Conservation (phyloP, 352 stramenopile genomes). For the Discostella stelligera region DNA sequence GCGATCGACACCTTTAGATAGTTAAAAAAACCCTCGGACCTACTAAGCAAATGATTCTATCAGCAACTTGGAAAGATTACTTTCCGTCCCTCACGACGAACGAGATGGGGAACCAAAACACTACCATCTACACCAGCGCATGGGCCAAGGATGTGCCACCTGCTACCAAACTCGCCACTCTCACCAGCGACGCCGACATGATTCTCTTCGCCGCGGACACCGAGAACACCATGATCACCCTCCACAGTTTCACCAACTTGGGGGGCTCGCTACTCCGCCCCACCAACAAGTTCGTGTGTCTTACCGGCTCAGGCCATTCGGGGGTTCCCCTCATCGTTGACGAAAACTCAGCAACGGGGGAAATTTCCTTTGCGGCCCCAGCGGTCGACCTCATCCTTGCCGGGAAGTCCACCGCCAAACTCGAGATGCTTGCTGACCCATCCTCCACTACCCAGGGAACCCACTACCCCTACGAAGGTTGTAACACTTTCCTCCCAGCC, state of each 20-base stretch:
- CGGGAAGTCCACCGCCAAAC: no score
- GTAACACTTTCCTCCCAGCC: no score
- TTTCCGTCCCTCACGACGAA: no score
- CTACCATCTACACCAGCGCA: not conserved
- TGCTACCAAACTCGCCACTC: not conserved
- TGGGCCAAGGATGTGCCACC: not conserved
- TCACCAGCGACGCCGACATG: not conserved
- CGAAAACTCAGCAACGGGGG: not conserved
- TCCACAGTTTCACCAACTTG: conserved; percentile 1
- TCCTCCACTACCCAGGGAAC: no score
- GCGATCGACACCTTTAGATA: no score
- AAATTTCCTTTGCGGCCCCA: no score
- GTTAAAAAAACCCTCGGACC: no score
- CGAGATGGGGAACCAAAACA: not conserved
- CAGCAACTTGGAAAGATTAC: no score
- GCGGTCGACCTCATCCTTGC: no score
- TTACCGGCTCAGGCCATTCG: not conserved
- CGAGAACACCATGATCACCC: not conserved
- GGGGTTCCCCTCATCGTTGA: not conserved
- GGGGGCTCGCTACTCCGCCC: not conserved
- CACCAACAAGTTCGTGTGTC: not conserved
- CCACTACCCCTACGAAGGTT: no score
- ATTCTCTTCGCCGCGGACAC: not conserved
- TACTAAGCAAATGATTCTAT: no score
- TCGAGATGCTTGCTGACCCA: no score